Conservation (phyloP, 768 basidiomycete species). For the Serendipita sp. region DNA sequence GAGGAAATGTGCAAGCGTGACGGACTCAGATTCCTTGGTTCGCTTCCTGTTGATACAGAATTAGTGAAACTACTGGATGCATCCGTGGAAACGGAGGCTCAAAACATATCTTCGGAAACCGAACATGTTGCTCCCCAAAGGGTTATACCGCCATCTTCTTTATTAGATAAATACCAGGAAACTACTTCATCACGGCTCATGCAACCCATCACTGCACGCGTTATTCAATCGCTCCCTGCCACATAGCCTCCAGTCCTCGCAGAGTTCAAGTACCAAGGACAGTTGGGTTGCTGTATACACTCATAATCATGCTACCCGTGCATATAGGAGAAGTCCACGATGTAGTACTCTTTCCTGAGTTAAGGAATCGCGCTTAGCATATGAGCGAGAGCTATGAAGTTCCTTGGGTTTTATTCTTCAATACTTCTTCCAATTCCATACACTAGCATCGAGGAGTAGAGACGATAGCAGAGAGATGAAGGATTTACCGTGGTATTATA, state of each 20-base stretch:
- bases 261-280: too few relatives aligned
- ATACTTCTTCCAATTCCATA: background rate
- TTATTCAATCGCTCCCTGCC: conserved; percentile 16
- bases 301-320: too few relatives aligned
- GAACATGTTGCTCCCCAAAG: background rate
- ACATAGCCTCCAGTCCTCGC: too few relatives aligned
- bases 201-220: conserved; percentile 32
- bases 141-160: conserved; percentile 7
- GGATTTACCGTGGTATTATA: too few relatives aligned
- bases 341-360: too few relatives aligned
- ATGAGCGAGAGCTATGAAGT: background rate
- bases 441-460: background rate
- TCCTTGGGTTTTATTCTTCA: background rate
- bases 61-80: conserved; percentile 75
- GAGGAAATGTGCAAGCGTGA: conserved; percentile 71
- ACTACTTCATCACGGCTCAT: conserved; percentile 63
- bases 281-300: too few relatives aligned
- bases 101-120: conserved; percentile 12
- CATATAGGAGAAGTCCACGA: too few relatives aligned
- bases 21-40: conserved; percentile 60
- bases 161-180: conserved; percentile 43
- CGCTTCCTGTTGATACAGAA: conserved; percentile 84
- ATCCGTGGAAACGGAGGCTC: conserved; percentile 19
- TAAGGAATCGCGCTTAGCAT: background rate
- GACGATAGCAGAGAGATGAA: background rate